These are phyloP conservation scores for rapeseed (Brassica napus) DNA, from an alignment of 345 rosid genomes.

Conservation along the genomic window Da-Ae NC_063446.1:65997501-65998000, in stretches of 20 bases:
- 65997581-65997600: slow-evolving; percentile 45
- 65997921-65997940: slow-evolving; percentile 84
- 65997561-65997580: slow-evolving; percentile 43
- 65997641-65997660: slow-evolving; percentile 2
- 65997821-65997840: slow-evolving; percentile 55
- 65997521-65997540: slow-evolving; percentile 36
- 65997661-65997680: not conserved
- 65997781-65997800: slow-evolving; percentile 81
- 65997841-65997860: slow-evolving; percentile 57
- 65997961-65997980: slow-evolving; percentile 97
- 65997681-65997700: not conserved
- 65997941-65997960: slow-evolving; percentile 84
- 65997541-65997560: slow-evolving; percentile 27
- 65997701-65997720: not conserved
- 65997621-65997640: slow-evolving; percentile 28
- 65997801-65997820: slow-evolving; percentile 60
- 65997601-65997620: slow-evolving; percentile 30
- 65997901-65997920: slow-evolving; percentile 67
- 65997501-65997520: not conserved
- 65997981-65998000: slow-evolving; percentile 96
- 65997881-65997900: slow-evolving; percentile 46
- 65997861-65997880: slow-evolving; percentile 84
- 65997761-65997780: slow-evolving; percentile 59
- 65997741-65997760: slow-evolving; percentile 16
- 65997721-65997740: slow-evolving; percentile 14